A percentile compares a stretch with the other conserved stretches of the same genome.
These are phyloP conservation scores for Podospora pseudoanserina DNA, from an alignment of 495 filamentous ascomycete genomes.

Conservation along the genomic window DNA sequence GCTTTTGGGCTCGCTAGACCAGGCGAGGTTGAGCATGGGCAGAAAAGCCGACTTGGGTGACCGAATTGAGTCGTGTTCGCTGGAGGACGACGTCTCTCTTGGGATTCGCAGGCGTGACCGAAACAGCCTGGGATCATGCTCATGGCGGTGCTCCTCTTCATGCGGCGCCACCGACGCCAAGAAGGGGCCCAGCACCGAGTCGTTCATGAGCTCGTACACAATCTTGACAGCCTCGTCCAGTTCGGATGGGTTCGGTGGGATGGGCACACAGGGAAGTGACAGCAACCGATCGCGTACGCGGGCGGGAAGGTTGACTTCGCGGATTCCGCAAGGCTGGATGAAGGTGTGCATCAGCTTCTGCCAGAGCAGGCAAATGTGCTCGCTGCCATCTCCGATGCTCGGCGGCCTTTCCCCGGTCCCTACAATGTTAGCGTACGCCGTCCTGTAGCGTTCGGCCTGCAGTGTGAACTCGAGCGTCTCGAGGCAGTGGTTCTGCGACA, in stretches of 20 bases:
- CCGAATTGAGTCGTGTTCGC: slow-evolving; percentile 35
- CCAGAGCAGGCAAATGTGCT: slow-evolving; percentile 73
- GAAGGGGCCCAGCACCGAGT: slow-evolving; percentile 84
- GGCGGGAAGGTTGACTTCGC: slow-evolving; percentile 89
- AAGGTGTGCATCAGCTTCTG: slow-evolving; percentile 66
- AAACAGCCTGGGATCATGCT: slow-evolving; percentile 36
- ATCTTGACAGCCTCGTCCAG: slow-evolving; percentile 88
- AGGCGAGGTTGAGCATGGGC: slow-evolving; percentile 42
- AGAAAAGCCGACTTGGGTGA: slow-evolving; percentile 45
- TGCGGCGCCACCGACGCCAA: slow-evolving; percentile 56
- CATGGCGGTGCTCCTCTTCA: slow-evolving; percentile 21
- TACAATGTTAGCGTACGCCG: slow-evolving; percentile 62
- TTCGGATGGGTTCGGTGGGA: slow-evolving; percentile 70
- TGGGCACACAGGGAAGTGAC: slow-evolving; percentile 53
- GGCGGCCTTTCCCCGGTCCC: slow-evolving; percentile 11
- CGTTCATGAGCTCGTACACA: slow-evolving; percentile 94
- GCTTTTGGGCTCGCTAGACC: slow-evolving; percentile 34
- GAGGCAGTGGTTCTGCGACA: slow-evolving; percentile 95
- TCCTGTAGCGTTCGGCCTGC: slow-evolving; percentile 86
- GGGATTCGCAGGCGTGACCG: slow-evolving; percentile 40
- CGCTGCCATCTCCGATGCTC: slow-evolving; percentile 48
- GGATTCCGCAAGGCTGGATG: slow-evolving; percentile 71
- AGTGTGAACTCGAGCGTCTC: slow-evolving; percentile 97
- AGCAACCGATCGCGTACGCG: slow-evolving; percentile 80
- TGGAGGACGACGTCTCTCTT: slow-evolving; percentile 28